Evolutionary conservation across 208 protist genomes (phyloP).

Genomic region (Trypanosoma avium): DNA sequence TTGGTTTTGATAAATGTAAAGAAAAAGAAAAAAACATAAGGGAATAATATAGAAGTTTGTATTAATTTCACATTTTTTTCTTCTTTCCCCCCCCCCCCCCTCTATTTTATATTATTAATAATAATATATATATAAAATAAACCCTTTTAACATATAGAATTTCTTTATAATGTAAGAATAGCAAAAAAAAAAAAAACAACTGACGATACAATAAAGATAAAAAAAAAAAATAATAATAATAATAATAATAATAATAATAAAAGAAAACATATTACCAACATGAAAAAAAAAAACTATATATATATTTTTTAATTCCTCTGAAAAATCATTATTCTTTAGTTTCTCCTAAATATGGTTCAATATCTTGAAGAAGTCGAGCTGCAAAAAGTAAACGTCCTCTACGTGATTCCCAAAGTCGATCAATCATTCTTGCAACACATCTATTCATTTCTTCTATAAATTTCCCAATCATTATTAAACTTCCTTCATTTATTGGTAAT

Average conservation of each 20-base stretch:
- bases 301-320: no score
- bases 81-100: background rate
- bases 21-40: background rate
- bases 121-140: no score
- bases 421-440: constrained; percentile 24
- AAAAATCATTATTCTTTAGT: no score
- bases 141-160: no score
- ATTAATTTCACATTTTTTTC: background rate
- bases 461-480: background rate
- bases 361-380: constrained; percentile 15
- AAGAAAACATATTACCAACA: background rate
- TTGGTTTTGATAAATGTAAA: no score
- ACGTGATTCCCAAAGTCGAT: constrained; percentile 23
- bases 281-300: no score
- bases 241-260: background rate
- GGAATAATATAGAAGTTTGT: background rate
- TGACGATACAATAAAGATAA: constrained; percentile 4
- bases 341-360: constrained; percentile 15
- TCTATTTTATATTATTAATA: no score
- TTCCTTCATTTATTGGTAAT: background rate
- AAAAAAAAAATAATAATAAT: constrained; percentile 10
- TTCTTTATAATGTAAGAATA: background rate
- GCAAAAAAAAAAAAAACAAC: background rate
- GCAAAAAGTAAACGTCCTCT: constrained; percentile 24
- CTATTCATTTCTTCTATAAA: constrained; percentile 28